Percentiles rank a stretch among this genome's conserved stretches.
phyloP scores from a whole-genome alignment of 2,329 filamentous ascomycete species.

The Exophiala aquamarina region DNA sequence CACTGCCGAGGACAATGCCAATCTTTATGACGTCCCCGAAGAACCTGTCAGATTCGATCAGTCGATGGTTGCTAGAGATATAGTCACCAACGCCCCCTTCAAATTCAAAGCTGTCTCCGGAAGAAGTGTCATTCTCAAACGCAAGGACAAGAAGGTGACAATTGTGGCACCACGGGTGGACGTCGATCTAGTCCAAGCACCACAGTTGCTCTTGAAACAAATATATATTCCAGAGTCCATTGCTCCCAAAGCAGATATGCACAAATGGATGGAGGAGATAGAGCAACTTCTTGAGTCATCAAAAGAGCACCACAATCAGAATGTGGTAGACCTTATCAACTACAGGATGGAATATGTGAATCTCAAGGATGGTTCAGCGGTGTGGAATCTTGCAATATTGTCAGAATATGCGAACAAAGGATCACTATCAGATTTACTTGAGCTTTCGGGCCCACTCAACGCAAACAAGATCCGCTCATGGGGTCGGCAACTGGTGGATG shows the following conservation, averaged over 20 bases:
- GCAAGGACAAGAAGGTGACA: conserved; percentile 63
- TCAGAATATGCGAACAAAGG: conserved; percentile 78
- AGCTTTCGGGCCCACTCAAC: conserved; percentile 72
- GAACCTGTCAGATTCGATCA: conserved; percentile 43
- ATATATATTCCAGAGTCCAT: conserved; percentile 58
- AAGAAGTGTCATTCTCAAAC: conserved; percentile 65
- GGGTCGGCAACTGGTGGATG: conserved; percentile 90
- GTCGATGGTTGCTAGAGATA: conserved; percentile 58
- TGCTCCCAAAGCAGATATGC: conserved; percentile 64
- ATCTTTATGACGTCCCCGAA: conserved; percentile 19
- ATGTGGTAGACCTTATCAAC: conserved; percentile 76
- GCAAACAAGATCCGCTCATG: conserved; percentile 78
- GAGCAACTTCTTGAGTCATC: conserved; percentile 75
- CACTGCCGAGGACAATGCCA: conserved; percentile 13
- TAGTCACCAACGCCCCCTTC: conserved; percentile 58
- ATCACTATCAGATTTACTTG: conserved; percentile 77
- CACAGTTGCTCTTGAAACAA: conserved; percentile 72
- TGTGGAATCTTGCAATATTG: conserved; percentile 74
- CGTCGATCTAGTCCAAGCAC: conserved; percentile 55
- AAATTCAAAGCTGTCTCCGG: conserved; percentile 71
- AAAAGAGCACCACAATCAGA: conserved; percentile 72
- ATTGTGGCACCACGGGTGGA: conserved; percentile 71
- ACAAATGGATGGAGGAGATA: conserved; percentile 72
- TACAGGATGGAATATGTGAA: conserved; percentile 69
- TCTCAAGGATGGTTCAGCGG: conserved; percentile 39